Conservation (phyloP, 1,284 basidiomycete species). For the Xerocomus nothofagi region DNA sequence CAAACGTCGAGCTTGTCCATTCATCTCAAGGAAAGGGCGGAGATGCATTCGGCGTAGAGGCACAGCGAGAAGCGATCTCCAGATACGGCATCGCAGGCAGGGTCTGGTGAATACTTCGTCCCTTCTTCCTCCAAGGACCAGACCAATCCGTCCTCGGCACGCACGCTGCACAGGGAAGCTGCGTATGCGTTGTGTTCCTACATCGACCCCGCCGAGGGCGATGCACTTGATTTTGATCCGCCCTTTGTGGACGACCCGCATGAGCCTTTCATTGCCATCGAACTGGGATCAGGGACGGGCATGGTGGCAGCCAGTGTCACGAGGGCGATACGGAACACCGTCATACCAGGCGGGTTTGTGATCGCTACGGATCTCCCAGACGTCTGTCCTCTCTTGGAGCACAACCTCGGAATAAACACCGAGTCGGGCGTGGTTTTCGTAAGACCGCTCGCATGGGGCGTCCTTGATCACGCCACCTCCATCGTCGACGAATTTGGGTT, state of each 20-base stretch:
- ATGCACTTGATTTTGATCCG: conserved; percentile 56
- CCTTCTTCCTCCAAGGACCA: background rate
- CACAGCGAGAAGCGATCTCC: conserved; percentile 61
- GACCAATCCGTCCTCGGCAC: background rate
- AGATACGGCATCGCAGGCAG: conserved; percentile 75
- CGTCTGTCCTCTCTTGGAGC: conserved; percentile 59
- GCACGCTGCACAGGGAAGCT: conserved; percentile 59
- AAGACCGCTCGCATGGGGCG: conserved; percentile 69
- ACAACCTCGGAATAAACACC: conserved; percentile 42
- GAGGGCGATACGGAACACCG: conserved; percentile 17
- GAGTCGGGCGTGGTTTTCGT: conserved; percentile 34
- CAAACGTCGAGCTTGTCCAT: conserved; percentile 7
- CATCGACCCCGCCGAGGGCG: conserved; percentile 41
- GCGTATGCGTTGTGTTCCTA: conserved; percentile 63
- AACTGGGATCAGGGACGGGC: conserved; percentile 75
- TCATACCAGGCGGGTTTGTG: conserved; percentile 37
- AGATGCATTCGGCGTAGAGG: conserved; percentile 42
- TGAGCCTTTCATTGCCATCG: conserved; percentile 40
- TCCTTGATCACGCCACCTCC: conserved; percentile 39
- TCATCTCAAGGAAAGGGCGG: background rate
- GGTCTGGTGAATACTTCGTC: conserved; percentile 55
- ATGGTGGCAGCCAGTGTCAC: conserved; percentile 55
- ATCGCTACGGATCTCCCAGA: conserved; percentile 72
- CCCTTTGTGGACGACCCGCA: conserved; percentile 39
- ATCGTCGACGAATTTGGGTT: conserved; percentile 43